These are phyloP conservation scores for Punctularia strigosozonata DNA, from an alignment of 768 basidiomycete genomes.

Conservation along the genomic window DNA sequence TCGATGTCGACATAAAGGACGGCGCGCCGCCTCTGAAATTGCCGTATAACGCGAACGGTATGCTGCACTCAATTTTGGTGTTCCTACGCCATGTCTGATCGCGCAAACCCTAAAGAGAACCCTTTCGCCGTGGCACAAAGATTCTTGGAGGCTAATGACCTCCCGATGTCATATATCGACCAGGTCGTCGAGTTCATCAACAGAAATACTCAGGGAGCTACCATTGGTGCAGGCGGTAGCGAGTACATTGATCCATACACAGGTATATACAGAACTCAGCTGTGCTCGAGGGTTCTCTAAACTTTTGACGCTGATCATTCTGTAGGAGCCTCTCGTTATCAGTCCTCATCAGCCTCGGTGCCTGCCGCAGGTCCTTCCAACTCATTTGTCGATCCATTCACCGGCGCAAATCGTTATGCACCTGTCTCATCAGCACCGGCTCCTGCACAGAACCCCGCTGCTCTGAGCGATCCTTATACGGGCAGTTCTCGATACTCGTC, in stretches of 20 bases:
- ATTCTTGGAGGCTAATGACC: slow-evolving; percentile 75
- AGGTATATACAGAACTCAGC: slow-evolving; percentile 29
- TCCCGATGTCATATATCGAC: slow-evolving; percentile 75
- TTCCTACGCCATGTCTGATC: background rate
- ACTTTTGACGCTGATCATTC: background rate
- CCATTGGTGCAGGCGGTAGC: slow-evolving; percentile 42
- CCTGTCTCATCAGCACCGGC: slow-evolving; percentile 25
- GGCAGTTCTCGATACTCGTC: slow-evolving; percentile 51
- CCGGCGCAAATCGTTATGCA: slow-evolving; percentile 56
- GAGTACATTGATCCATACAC: slow-evolving; percentile 86
- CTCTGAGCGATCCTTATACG: slow-evolving; percentile 59
- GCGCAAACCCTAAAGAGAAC: slow-evolving; percentile 51
- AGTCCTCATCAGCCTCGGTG: slow-evolving; percentile 10
- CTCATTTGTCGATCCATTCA: slow-evolving; percentile 6
- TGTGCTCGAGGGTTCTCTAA: background rate
- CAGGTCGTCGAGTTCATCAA: slow-evolving; percentile 91
- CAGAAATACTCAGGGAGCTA: slow-evolving; percentile 75
- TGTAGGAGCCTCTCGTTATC: slow-evolving; percentile 22
- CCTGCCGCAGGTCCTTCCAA: slow-evolving; percentile 2
- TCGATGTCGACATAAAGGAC: slow-evolving; percentile 93
- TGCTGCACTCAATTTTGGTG: slow-evolving; percentile 9
- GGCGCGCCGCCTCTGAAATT: slow-evolving; percentile 88
- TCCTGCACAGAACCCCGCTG: slow-evolving; percentile 20
- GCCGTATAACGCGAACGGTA: slow-evolving; percentile 84
- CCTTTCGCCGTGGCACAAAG: slow-evolving; percentile 81